phyloP scores from a whole-genome alignment of 2,329 filamentous ascomycete species.

The Cadophora malorum region DNA sequence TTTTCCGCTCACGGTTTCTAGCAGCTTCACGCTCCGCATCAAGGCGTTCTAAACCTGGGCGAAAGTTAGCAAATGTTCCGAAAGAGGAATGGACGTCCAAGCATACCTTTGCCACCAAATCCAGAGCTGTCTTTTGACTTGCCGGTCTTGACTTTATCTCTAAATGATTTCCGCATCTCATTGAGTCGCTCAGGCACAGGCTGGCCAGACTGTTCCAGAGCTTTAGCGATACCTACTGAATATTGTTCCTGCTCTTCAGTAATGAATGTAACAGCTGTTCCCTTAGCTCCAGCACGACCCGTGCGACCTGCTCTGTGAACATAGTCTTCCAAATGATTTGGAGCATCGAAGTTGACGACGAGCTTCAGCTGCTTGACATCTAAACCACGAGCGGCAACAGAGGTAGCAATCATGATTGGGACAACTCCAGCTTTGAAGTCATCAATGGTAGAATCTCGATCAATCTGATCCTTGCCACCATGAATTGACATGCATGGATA shows the following conservation, averaged over 20 bases:
- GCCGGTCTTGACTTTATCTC: slow-evolving; percentile 89
- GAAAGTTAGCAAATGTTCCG: slow-evolving; percentile 18
- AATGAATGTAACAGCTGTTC: slow-evolving; percentile 93
- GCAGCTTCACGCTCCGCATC: slow-evolving; percentile 91
- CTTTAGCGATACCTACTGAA: slow-evolving; percentile 88
- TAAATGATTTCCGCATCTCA: slow-evolving; percentile 74
- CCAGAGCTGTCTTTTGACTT: slow-evolving; percentile 89
- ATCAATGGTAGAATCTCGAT: slow-evolving; percentile 88
- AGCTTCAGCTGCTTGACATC: slow-evolving; percentile 96
- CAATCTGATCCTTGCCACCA: slow-evolving; percentile 91
- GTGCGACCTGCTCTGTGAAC: slow-evolving; percentile 94
- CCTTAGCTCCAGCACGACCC: slow-evolving; percentile 91
- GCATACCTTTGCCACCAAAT: slow-evolving; percentile 87
- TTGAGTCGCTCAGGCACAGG: slow-evolving; percentile 73
- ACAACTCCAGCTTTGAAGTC: slow-evolving; percentile 94
- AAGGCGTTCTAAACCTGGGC: slow-evolving; percentile 71
- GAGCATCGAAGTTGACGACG: slow-evolving; percentile 94
- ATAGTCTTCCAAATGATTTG: slow-evolving; percentile 95
- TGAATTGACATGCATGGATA: slow-evolving; percentile 95
- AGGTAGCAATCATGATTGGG: slow-evolving; percentile 91
- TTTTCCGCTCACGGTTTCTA: slow-evolving; percentile 83
- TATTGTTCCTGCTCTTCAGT: slow-evolving; percentile 92
- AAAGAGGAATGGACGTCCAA: not conserved
- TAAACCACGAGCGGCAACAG: slow-evolving; percentile 90
- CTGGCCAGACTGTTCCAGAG: slow-evolving; percentile 83